A percentile compares a stretch with the other conserved stretches of the same genome.
Evolutionary conservation across 345 rosid genomes (phyloP).

Genomic region (Euphorbia tirucalli): DNA sequence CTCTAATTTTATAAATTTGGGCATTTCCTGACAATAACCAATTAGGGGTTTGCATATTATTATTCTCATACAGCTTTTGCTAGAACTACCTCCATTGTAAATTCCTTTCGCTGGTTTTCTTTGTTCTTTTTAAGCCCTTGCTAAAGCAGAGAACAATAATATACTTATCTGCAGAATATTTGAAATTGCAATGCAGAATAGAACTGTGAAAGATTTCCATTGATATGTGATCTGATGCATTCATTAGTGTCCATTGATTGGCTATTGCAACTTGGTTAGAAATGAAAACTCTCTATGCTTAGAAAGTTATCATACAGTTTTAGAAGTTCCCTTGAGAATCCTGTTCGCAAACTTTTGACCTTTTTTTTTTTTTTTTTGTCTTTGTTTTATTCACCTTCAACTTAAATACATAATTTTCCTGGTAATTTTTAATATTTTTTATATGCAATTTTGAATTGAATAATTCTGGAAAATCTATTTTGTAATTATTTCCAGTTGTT

Average conservation of each 20-base stretch:
- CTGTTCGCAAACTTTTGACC: not conserved
- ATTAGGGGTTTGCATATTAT: not conserved
- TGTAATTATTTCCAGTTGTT: no score
- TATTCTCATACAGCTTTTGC: not conserved
- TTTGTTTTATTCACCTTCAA: not conserved
- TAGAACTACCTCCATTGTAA: not conserved
- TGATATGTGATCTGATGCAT: not conserved
- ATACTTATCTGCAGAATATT: not conserved
- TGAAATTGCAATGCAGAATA: not conserved
- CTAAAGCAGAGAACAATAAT: not conserved
- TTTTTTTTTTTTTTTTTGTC: no score
- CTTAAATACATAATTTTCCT: not conserved
- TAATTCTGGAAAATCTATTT: not conserved
- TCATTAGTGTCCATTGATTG: not conserved
- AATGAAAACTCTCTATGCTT: not conserved
- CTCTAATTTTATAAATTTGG: not conserved
- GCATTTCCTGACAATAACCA: not conserved
- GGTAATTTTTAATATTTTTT: no score
- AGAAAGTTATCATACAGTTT: not conserved
- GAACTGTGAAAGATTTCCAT: not conserved
- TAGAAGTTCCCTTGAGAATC: not conserved
- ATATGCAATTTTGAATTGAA: not conserved
- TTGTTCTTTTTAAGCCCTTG: not conserved
- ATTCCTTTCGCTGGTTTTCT: not conserved
- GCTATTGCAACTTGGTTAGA: not conserved